A percentile compares a stretch with the other conserved stretches of the same genome.
These are phyloP conservation scores for Lathyrus tuberosus DNA, from an alignment of 306 rosid genomes.

Conservation along the genomic window DNA sequence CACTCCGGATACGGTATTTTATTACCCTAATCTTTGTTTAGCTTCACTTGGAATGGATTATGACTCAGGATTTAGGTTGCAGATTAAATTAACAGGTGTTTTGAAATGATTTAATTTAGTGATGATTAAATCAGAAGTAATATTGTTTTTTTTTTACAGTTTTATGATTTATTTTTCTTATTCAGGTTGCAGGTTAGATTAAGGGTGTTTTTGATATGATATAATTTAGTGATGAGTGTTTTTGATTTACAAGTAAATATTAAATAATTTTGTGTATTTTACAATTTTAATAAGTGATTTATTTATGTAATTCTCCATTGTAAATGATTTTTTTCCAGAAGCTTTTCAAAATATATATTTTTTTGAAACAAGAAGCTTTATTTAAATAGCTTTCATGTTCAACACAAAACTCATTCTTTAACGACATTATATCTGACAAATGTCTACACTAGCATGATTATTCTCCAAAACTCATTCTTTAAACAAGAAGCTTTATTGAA, in stretches of 20 bases:
- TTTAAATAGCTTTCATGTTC: not conserved
- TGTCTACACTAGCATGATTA: not conserved
- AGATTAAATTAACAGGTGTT: not conserved
- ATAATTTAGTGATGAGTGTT: not conserved
- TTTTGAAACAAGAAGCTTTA: no score
- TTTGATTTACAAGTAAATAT: not conserved
- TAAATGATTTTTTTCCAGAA: not conserved
- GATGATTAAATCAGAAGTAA: not conserved
- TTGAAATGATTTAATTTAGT: not conserved
- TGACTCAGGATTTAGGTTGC: not conserved
- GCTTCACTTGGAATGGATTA: not conserved
- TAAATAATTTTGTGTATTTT: not conserved
- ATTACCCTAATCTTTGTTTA: not conserved
- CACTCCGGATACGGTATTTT: slow-evolving; percentile 93
- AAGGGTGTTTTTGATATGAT: not conserved
- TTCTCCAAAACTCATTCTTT: no score
- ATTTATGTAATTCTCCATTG: not conserved
- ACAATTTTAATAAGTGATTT: not conserved
- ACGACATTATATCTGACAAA: not conserved
- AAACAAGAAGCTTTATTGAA: not conserved
- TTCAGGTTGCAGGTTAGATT: not conserved
- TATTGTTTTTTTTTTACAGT: not conserved
- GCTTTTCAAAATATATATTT: no score
- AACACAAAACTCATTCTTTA: not conserved
- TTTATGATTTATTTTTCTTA: no score